Percentiles rank a stretch among this genome's conserved stretches.
Conservation (phyloP, 2,329 filamentous ascomycete species). For the Eutypa lata region DNA sequence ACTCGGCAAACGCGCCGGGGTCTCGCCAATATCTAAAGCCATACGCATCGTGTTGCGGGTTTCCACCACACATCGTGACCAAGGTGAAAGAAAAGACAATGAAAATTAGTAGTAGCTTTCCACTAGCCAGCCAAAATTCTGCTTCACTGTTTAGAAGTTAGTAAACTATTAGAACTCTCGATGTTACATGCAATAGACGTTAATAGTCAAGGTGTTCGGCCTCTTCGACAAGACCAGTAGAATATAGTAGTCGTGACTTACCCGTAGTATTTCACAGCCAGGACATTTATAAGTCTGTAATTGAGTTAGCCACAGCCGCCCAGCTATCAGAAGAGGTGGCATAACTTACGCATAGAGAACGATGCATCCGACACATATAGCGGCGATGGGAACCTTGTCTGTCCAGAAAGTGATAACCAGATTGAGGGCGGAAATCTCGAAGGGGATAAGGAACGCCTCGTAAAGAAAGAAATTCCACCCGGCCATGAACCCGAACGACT, state of each 20-base stretch:
- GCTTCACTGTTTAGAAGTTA: constrained; percentile 58
- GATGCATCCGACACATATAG: constrained; percentile 40
- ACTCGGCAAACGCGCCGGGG: constrained; percentile 60
- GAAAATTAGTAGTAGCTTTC: constrained; percentile 65
- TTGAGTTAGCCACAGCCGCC: constrained; percentile 9
- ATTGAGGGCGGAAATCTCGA: constrained; percentile 38
- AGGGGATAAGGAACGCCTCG: constrained; percentile 38
- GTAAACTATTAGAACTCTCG: constrained; percentile 19
- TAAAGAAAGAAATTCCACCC: constrained; percentile 43
- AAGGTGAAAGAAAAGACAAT: constrained; percentile 74
- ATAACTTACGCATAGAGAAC: constrained; percentile 38
- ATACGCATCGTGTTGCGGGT: constrained; percentile 65
- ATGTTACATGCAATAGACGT: constrained; percentile 3
- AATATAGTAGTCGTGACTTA: too few relatives aligned
- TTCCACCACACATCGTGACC: constrained; percentile 75
- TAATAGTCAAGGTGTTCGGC: background rate
- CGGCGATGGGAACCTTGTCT: constrained; percentile 41
- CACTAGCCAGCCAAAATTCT: constrained; percentile 65
- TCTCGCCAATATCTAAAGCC: constrained; percentile 67
- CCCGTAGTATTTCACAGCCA: constrained; percentile 29
- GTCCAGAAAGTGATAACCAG: constrained; percentile 45
- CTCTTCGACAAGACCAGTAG: too few relatives aligned
- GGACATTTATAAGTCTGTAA: constrained; percentile 26
- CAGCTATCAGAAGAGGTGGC: constrained; percentile 1
- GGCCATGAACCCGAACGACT: constrained; percentile 58